A percentile compares a stretch with the other conserved stretches of the same genome.
Evolutionary conservation across 2,329 filamentous ascomycete genomes (phyloP).

Genomic region (Aciculosporium take): DNA sequence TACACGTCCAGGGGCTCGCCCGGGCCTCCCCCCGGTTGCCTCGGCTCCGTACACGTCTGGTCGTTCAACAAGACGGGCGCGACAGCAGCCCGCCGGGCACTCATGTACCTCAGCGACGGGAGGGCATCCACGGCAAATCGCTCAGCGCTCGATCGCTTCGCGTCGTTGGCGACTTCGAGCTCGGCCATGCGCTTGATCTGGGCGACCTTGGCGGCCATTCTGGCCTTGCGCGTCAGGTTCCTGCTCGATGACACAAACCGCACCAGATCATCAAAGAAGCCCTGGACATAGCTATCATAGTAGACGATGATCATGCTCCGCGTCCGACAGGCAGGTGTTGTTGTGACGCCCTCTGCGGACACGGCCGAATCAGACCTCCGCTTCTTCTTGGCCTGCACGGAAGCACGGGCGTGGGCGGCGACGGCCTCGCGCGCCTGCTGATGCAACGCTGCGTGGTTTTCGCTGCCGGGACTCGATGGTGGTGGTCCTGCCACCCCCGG

Average conservation of each 20-base stretch:
- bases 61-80: constrained; percentile 16
- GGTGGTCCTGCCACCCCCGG: too few relatives aligned
- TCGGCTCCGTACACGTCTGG: constrained; percentile 7
- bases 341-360: constrained; percentile 32
- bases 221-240: constrained; percentile 76
- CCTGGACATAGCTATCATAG: constrained; percentile 79
- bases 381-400: constrained; percentile 34
- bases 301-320: constrained; percentile 75
- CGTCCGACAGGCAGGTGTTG: constrained; percentile 49
- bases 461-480: constrained; percentile 11
- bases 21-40: not conserved
- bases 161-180: constrained; percentile 40
- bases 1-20: constrained; percentile 34
- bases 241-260: constrained; percentile 66
- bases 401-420: constrained; percentile 30
- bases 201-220: constrained; percentile 64
- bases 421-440: constrained; percentile 31
- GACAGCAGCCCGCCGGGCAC: constrained; percentile 20
- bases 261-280: constrained; percentile 68
- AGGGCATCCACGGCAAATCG: constrained; percentile 17
- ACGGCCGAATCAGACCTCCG: constrained; percentile 37
- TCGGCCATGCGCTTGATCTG: constrained; percentile 47
- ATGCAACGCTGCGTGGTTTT: constrained; percentile 10
- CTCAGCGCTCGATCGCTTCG: constrained; percentile 25
- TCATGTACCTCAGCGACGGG: constrained; percentile 27